Base-by-base conservation (phyloP, 768 basidiomycete species). In the Mycena kentingensis region DNA sequence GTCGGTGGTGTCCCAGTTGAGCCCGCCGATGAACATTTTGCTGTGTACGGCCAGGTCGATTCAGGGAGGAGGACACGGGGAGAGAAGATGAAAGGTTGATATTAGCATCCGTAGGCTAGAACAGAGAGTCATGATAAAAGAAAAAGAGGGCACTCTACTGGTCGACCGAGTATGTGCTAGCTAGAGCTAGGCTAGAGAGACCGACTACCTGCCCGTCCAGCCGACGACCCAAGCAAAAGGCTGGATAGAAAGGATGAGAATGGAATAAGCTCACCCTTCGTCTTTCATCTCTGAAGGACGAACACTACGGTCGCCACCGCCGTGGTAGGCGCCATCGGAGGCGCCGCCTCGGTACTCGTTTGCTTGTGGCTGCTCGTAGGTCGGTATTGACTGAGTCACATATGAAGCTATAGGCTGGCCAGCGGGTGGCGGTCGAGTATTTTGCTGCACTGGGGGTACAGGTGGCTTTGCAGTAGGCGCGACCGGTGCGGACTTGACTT, bases 1-100 rank as follows among this genome's bases (percentile, higher is more conserved):
- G 81, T 98, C 97, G 69, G 93, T 96, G 65, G 97, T 98, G 73
- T 98, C 96, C 97, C 97, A 99, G 76, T 98, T 97, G 60, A 99
- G 80, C 60, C 97, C 97, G 58, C 97, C 97, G 68, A 99, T 95
- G 73, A 99, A 99, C 97, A 99, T 99, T 81, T 99, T 99, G 73
- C 97, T 98, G 79, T 71, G 75, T 69, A 74, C 63, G 67, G 51
- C 64, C 47, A 56, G 47, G 54, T 57, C 59, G 62, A 55, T 51
- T 59, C 47, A 55, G 63, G 64, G 46, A 58, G 53, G 60, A 47
- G 61, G 46, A 61, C 57, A 65, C 51, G 56, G 58, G 55, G 60
- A 66, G 67, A 72, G 74, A 77, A 73, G 77, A 73, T 71, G 77
- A 81, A 71, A 71, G 71, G 69, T 70, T 86, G 83, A 70, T 88